Base-by-base conservation (phyloP, 441 rosid genomes). In the Manihot esculenta region DNA sequence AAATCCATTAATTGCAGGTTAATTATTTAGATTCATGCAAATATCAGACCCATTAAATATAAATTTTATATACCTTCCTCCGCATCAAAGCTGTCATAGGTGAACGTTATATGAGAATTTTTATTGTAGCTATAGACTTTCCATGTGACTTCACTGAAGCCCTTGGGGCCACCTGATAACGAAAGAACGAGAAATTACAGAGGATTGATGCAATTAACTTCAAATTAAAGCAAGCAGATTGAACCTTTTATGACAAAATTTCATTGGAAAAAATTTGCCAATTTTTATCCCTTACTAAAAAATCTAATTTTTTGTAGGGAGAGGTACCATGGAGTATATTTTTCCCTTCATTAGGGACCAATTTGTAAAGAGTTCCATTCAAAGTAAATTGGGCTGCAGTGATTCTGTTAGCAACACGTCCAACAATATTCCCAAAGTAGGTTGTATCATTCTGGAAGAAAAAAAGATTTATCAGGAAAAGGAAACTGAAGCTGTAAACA, bases 331-430 rank as follows among this genome's bases (percentile, higher is more conserved):
- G 95, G 48, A 89, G 89, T 63, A 81, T 80, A 81, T 88, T 90
- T 68, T 81, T 78, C 41, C 89, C 90, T 74, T 88, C 94, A 65
- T 92, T 92, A 60, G 89, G 84, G 62, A 64, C 79, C 67, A 88
- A 76, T 68, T 84, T 85, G 71, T 90, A 92, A 56, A 45, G 77
- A 41, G 66, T 71, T 63, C 96, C 94, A 59, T 88, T 68, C 41
- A 90, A 69, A 21, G 79, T 85, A 67, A 88, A 92, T 62, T 80
- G 79, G n/a, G 96, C 88, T 0, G 84, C 78, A 49, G 80, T 86
- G n/a, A 92, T 88, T 80, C 96, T 79, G 70, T 92, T 90, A 4
- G 96, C 94, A 51, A 89, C 83, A 33, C 96, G 83, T 30, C 97
- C 97, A 64, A 88, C 93, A 58, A 88, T 80, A 26, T 89, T 75